Evolutionary conservation across 2,329 filamentous ascomycete genomes (phyloP).

Genomic region (Zasmidium citrigriseum): DNA sequence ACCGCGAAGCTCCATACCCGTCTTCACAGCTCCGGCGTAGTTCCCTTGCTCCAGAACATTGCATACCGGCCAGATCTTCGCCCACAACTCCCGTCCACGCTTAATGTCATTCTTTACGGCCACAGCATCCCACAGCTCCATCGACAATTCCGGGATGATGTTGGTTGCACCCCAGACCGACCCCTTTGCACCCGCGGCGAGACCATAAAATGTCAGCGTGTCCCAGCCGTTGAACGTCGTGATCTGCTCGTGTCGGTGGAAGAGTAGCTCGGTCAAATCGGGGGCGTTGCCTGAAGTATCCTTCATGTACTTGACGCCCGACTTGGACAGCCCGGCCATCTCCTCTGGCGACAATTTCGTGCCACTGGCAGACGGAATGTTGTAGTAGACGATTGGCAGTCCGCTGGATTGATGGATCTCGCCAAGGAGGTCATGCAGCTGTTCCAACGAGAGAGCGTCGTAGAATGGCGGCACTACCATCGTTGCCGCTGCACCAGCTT

Average conservation of each 20-base stretch:
- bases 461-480: conserved; percentile 57
- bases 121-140: conserved; percentile 52
- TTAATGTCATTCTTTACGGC: conserved; percentile 46
- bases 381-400: conserved; percentile 54
- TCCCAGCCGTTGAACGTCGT: conserved; percentile 58
- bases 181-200: conserved; percentile 52
- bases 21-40: conserved; percentile 52
- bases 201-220: conserved; percentile 55
- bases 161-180: conserved; percentile 56
- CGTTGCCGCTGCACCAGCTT: conserved; percentile 44
- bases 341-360: conserved; percentile 44
- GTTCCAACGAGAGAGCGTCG: conserved; percentile 44
- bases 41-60: conserved; percentile 53
- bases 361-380: conserved; percentile 52
- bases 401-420: conserved; percentile 45
- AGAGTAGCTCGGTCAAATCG: conserved; percentile 52
- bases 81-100: conserved; percentile 49
- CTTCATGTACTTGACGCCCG: conserved; percentile 54
- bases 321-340: conserved; percentile 46
- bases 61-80: conserved; percentile 53
- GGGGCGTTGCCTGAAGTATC: conserved; percentile 56
- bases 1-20: conserved; percentile 51
- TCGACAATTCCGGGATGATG: conserved; percentile 51
- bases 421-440: conserved; percentile 43
- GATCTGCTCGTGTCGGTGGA: conserved; percentile 43